These are phyloP conservation scores for Penstemon newberryi DNA, from an alignment of 257 asterid species.

Conservation along the genomic window DNA sequence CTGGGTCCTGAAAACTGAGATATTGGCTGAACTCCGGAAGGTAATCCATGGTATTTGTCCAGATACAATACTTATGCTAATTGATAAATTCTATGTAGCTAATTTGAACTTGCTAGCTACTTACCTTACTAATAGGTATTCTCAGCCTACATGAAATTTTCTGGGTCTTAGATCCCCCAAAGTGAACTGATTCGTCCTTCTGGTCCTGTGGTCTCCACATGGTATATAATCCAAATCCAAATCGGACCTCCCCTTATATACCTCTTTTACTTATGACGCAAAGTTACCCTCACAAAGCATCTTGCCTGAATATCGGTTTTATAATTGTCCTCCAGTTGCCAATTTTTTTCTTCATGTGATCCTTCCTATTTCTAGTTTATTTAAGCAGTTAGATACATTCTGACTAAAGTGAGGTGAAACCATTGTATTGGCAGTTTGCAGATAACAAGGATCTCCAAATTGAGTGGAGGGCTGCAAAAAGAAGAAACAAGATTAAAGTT, in stretches of 20 bases:
- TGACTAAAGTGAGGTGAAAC: slow-evolving; percentile 32
- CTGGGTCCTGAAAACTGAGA: slow-evolving; percentile 75
- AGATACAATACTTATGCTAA: slow-evolving; percentile 11
- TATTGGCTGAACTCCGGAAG: slow-evolving; percentile 67
- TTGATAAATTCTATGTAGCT: slow-evolving; percentile 15
- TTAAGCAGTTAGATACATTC: slow-evolving; percentile 17
- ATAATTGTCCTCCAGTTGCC: no score
- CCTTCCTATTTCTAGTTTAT: background rate
- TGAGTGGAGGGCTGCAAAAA: slow-evolving; percentile 79
- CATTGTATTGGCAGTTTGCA: slow-evolving; percentile 55
- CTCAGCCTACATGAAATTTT: background rate
- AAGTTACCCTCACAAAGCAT: no score
- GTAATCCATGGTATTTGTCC: slow-evolving; percentile 37
- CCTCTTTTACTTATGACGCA: no score
- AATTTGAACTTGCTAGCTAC: background rate
- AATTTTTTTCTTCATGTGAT: background rate
- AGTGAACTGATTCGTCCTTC: background rate
- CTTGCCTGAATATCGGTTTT: no score
- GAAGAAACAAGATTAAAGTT: slow-evolving; percentile 63
- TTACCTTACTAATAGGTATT: background rate
- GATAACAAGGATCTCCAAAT: slow-evolving; percentile 74
- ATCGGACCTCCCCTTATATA: no score
- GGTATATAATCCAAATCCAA: no score
- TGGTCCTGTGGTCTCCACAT: background rate
- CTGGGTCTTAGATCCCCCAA: background rate